Base-by-base conservation (phyloP, 2,329 filamentous ascomycete species). In the Cryphonectria nitschkei region DNA sequence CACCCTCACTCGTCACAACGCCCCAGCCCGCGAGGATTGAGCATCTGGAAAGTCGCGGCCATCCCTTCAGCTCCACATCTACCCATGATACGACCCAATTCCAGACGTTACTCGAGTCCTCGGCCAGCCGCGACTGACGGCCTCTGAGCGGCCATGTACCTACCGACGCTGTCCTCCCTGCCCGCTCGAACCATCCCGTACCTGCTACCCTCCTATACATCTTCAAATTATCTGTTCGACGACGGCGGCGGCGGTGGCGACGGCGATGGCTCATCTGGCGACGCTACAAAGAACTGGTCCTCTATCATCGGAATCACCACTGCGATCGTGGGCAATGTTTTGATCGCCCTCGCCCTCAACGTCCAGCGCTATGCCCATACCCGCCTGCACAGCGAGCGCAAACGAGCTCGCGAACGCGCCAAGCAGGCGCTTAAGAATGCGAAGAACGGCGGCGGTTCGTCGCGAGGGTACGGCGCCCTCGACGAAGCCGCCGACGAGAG, bases 311-410 rank as follows among this genome's bases (percentile, higher is more conserved):
- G 96, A 76, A 98, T 99, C 77, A 82, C 95, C 68, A 97, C 95
- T 2, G 95, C 96, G 66, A 97, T 99, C 77, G 87, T 92, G 67
- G 96, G 96, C 69, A 99, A 99, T 77, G 85, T 98, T 46, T 87
- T 99, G 68, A 98, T 99, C 75, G 97, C 95, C 0, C 90, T 99
- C 74, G 96, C 96, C 16, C 88, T 99, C 73, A 99, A 99, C 79
- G 95, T 97, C 65, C 96, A 99, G 81, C 90, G 96, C 74, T 98
- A 98, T 79, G 95, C 96, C 46, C 96, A 99, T 79, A 93, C 96
- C 70, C 89, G 92, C 70, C 87, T 99, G 73, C 90, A 93, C 73
- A 87, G 90, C 75, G 90, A 95, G 79, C 89, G 87, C 75, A 85
- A 87, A 62, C 86, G 88, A 73, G 83, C 86, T 62, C 86, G 87